phyloP scores from a whole-genome alignment of 164 flowering plant species.

The Santalum album region DNA sequence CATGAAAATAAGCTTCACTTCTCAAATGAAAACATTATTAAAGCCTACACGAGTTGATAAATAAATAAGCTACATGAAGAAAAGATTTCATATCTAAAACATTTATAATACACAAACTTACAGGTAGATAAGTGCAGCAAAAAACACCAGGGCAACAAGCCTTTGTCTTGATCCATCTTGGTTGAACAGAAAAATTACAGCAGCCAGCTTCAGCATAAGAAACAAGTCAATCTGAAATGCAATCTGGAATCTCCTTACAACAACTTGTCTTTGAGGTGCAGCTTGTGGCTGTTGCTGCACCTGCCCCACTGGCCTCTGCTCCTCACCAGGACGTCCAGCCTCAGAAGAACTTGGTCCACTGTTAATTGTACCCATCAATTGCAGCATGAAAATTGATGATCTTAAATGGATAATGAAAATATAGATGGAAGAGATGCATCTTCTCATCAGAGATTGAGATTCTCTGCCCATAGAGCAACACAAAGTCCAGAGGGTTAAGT shows the following conservation, averaged over 20 bases:
- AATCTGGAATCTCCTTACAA: constrained; percentile 84
- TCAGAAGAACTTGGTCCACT: constrained; percentile 45
- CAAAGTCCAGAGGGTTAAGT: too few species aligned
- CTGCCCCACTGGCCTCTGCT: constrained; percentile 54
- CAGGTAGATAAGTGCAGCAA: constrained; percentile 75
- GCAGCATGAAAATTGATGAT: neutral
- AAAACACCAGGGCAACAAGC: constrained; percentile 68
- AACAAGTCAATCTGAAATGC: constrained; percentile 83
- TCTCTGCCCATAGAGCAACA: too few species aligned
- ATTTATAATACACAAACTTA: too few species aligned
- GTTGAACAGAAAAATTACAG: constrained; percentile 80
- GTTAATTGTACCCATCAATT: constrained; percentile 7
- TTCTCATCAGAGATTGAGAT: too few species aligned
- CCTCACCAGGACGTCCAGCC: constrained; percentile 40
- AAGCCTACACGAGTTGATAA: too few species aligned
- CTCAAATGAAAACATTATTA: too few species aligned
- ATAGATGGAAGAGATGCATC: neutral
- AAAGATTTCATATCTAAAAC: too few species aligned
- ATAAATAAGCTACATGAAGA: too few species aligned
- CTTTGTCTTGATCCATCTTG: constrained; percentile 96
- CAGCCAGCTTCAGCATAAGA: constrained; percentile 85
- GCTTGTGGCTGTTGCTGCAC: too few species aligned
- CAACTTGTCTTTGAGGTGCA: constrained; percentile 66
- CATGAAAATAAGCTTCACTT: too few species aligned
- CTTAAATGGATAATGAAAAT: neutral